phyloP scores from a whole-genome alignment of 345 rosid species.

The Mallotus nudiflorus region DNA sequence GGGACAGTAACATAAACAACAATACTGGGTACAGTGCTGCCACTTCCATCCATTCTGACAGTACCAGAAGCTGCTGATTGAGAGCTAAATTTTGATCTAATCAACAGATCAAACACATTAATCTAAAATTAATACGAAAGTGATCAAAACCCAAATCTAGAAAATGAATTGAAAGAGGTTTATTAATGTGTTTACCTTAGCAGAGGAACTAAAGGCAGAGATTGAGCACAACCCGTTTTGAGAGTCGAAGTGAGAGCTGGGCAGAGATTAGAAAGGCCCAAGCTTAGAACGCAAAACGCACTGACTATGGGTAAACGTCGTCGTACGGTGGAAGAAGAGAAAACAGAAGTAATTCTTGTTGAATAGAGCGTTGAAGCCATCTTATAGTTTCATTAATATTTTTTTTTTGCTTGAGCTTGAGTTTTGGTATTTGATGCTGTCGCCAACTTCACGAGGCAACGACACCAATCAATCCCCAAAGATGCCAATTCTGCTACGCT shows the following conservation, averaged over 20 bases:
- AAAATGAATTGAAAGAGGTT: not conserved
- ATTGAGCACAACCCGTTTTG: slow-evolving; percentile 54
- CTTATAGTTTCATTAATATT: not conserved
- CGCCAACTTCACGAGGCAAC: not conserved
- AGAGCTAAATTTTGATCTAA: slow-evolving; percentile 57
- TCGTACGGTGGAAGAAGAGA: slow-evolving; percentile 16
- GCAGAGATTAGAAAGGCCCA: slow-evolving; percentile 59
- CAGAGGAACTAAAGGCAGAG: slow-evolving; percentile 51
- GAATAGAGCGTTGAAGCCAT: slow-evolving; percentile 10
- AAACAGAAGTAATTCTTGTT: not conserved
- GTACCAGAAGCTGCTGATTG: slow-evolving; percentile 21
- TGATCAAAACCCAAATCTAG: not conserved
- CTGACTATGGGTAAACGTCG: slow-evolving; percentile 55
- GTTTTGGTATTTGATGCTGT: not conserved
- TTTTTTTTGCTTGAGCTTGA: not conserved
- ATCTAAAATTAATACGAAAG: not conserved
- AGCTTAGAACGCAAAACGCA: slow-evolving; percentile 62
- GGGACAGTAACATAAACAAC: slow-evolving; percentile 93
- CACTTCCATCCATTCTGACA: slow-evolving; percentile 61
- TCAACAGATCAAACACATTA: not conserved
- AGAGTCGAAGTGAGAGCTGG: slow-evolving; percentile 35
- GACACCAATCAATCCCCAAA: not conserved
- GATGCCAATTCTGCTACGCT: not conserved
- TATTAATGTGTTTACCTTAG: slow-evolving; percentile 37
- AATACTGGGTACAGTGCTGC: slow-evolving; percentile 65